Evolutionary conservation across 2,329 filamentous ascomycete genomes (phyloP).

Genomic region (Helotiales sp.): DNA sequence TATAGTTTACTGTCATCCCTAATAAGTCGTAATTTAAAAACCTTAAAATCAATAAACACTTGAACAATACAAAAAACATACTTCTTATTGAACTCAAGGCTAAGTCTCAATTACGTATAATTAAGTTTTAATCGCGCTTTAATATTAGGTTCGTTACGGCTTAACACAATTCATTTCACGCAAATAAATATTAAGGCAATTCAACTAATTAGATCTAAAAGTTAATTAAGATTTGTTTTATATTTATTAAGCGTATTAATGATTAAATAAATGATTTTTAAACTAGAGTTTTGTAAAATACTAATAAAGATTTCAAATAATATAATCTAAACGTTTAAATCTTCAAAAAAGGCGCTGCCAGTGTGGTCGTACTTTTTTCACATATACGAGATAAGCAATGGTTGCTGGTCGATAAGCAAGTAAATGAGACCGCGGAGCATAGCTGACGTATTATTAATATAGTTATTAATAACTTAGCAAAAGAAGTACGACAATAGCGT

Average conservation of each 20-base stretch:
- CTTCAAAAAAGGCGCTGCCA: background rate
- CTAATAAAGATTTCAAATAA: background rate
- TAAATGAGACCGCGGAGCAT: slow-evolving; percentile 41
- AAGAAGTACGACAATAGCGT: background rate
- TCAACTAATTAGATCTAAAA: slow-evolving; percentile 46
- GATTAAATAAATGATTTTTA: slow-evolving; percentile 44
- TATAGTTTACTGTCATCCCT: background rate
- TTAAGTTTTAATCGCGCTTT: background rate
- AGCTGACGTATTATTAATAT: background rate
- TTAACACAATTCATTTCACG: slow-evolving; percentile 49
- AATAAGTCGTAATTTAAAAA: background rate
- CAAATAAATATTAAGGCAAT: slow-evolving; percentile 26
- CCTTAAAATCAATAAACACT: background rate
- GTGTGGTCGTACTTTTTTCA: background rate
- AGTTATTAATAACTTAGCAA: background rate
- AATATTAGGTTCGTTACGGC: background rate
- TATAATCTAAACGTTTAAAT: background rate
- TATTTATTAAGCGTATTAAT: slow-evolving; percentile 57
- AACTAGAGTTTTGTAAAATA: slow-evolving; percentile 46
- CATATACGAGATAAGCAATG: background rate
- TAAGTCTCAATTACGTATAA: background rate
- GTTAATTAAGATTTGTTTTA: slow-evolving; percentile 32
- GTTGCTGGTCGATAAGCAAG: background rate
- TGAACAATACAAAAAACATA: too few species aligned
- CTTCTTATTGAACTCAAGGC: background rate